Conservation (phyloP, 73 alveolate genomes). For the Durusdinium trenchii region DNA sequence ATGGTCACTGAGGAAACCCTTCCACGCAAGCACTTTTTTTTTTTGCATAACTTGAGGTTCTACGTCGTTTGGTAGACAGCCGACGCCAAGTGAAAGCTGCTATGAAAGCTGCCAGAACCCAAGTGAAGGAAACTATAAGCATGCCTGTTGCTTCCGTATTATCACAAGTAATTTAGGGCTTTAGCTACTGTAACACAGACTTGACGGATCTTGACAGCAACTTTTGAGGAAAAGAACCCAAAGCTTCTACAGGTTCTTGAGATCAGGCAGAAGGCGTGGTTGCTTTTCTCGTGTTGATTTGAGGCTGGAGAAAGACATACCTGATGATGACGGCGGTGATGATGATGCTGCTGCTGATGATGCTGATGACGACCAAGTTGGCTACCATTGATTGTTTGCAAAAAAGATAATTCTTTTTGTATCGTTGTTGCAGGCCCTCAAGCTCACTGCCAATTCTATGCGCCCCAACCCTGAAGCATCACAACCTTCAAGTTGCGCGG, state of each 20-base stretch:
- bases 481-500: too few relatives aligned
- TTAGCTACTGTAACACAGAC: background rate
- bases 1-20: background rate
- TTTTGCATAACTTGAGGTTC: constrained; percentile 3
- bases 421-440: constrained; percentile 97
- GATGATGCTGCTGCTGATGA: background rate
- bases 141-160: background rate
- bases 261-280: constrained; percentile 97
- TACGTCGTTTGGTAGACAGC: constrained; percentile 83
- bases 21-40: background rate
- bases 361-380: background rate
- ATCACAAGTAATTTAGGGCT: background rate
- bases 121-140: constrained; percentile 98
- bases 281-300: background rate
- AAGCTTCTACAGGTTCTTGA: constrained; percentile 97
- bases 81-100: constrained; percentile 66
- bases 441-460: constrained; percentile 99
- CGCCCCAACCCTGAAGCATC: too few relatives aligned
- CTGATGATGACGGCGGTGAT: too few relatives aligned
- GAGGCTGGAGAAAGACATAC: too few relatives aligned
- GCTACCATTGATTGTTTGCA: background rate
- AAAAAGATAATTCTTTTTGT: background rate
- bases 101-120: constrained; percentile 27
- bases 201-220: too few relatives aligned
- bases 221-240: constrained; percentile 97